Base-by-base conservation (phyloP, 2,329 filamentous ascomycete genomes). In the Exophiala mesophila region DNA sequence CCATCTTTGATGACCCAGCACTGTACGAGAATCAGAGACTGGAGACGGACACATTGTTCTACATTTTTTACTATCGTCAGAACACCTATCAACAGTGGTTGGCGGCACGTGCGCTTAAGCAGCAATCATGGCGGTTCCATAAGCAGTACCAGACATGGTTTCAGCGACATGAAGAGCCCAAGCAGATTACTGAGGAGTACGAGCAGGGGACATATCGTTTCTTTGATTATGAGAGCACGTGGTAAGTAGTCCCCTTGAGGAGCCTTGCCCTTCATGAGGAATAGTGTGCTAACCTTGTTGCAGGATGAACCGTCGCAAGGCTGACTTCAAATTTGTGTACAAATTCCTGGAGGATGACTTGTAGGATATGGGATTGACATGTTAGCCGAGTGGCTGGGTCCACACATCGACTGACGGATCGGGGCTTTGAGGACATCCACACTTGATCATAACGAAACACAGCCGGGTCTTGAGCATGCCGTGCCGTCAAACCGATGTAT, bases 131-230 rank as follows among this genome's bases (percentile, higher is more conserved):
- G 92, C 79, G 92, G 43, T 98, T 98, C 64, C 92, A 98, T 70
- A 98, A 98, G 73, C 92, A 97, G 65, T 98, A 98, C 62, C 92
- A 95, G 66, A 98, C 92, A 1, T 98, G 92, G 92, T 98, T 98
- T 61, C 92, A 98, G 66, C 78, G 92, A 38, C 92, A 98, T 55
- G 92, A 98, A 62, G 92, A 98, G 70, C 92, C 92, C 13, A 98
- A 98, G 73, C 89, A 82, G 57, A 98, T 98, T 60, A 97, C 92
- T 0, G 92, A 98, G 66, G 92, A 98, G 68, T 97, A 88, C 61
- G 92, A 98, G 69, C 92, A 98, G 68, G 92, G 92, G 50, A 98
- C 92, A 17, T 98, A 98, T 71, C 83, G 92, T 37, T 98, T 98
- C 73, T 98, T 98, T 66, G 92, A 98, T 68, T 98, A 98, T 63